phyloP scores from a whole-genome alignment of 768 basidiomycete genomes.

The Suillus placidus region DNA sequence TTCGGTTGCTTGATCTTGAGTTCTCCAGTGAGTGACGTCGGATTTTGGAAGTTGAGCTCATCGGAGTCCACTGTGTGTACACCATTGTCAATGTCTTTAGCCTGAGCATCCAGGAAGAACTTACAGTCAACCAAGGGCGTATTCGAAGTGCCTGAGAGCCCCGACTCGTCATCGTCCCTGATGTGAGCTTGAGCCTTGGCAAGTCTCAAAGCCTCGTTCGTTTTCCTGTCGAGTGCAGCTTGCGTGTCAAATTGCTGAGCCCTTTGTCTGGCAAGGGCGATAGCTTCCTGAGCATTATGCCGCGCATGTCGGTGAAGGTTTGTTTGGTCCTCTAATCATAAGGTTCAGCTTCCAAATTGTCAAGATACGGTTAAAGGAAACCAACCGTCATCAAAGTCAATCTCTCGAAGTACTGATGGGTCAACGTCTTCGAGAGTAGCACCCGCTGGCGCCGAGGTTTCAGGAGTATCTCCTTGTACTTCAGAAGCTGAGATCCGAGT shows the following conservation, averaged over 20 bases:
- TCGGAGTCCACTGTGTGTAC: constrained; percentile 79
- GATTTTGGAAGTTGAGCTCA: constrained; percentile 99
- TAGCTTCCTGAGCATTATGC: constrained; percentile 87
- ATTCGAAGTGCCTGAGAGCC: constrained; percentile 29
- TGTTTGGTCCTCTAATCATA: constrained; percentile 73
- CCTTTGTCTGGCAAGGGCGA: constrained; percentile 73
- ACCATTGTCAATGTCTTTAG: constrained; percentile 12
- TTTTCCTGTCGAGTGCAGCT: constrained; percentile 78
- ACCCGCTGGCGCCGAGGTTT: constrained; percentile 52
- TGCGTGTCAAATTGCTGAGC: constrained; percentile 86
- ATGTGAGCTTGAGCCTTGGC: constrained; percentile 56
- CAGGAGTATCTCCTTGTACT: constrained; percentile 62
- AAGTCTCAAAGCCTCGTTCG: constrained; percentile 72
- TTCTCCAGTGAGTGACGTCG: constrained; percentile 83
- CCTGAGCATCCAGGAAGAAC: constrained; percentile 28
- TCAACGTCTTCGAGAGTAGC: constrained; percentile 62
- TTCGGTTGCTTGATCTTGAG: constrained; percentile 88
- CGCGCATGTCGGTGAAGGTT: constrained; percentile 86
- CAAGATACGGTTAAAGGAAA: constrained; percentile 11
- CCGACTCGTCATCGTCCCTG: constrained; percentile 48
- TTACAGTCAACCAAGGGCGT: constrained; percentile 73
- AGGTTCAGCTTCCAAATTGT: constrained; percentile 10
- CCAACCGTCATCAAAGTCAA: constrained; percentile 91
- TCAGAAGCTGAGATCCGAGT: constrained; percentile 60
- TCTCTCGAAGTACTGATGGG: constrained; percentile 58